Base-by-base conservation (phyloP, 805 yeast genomes). In the Starmerella powellii region DNA sequence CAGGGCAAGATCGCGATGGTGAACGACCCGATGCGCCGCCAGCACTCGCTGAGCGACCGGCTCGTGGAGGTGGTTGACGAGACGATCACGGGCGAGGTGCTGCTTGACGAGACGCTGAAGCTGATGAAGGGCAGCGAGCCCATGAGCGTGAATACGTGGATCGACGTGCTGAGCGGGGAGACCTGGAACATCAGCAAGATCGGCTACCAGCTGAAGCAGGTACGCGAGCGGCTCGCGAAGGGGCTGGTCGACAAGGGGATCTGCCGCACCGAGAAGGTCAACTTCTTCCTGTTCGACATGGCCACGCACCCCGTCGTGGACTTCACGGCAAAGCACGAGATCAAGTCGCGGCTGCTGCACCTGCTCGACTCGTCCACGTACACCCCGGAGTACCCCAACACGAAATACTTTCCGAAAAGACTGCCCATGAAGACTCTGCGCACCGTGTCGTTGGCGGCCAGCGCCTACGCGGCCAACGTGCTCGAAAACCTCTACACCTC, bases 281-380 rank as follows among this genome's bases (percentile, higher is more conserved):
- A 85, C 65, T 91, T 91, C 60, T 76, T 91, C 56, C 67, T 91
- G 41, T 91, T 91, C 55, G 98, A 91, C 62, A 91, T 91, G 96
- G 95, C 98, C 24, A 91, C 98, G 8, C 98, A 93, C 63, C 98
- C 98, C 6, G 74, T 91, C 12, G 80, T 87, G 26, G 98, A 91
- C 62, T 72, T 80, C 34, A 66, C 76, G 50, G 78, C 94, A 38
- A 91, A 91, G 63, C 94, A 84, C 52, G 76, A 78, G 42, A 72
- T 91, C 43, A 76, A 78, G 43, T 70, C 76, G 45, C 73, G 96
- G 54, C 74, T 85, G 21, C 65, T 86, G 48, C 70, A 72, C 34
- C 59, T 85, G 38, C 68, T 91, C 53, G 76, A 84, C 6, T 18
- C 52, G 16, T 28, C 51, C 13, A 68, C 79, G 28, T 76, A 94